Evolutionary conservation across 2,329 filamentous ascomycete species (phyloP).

Genomic region (Fusarium anthophilum): DNA sequence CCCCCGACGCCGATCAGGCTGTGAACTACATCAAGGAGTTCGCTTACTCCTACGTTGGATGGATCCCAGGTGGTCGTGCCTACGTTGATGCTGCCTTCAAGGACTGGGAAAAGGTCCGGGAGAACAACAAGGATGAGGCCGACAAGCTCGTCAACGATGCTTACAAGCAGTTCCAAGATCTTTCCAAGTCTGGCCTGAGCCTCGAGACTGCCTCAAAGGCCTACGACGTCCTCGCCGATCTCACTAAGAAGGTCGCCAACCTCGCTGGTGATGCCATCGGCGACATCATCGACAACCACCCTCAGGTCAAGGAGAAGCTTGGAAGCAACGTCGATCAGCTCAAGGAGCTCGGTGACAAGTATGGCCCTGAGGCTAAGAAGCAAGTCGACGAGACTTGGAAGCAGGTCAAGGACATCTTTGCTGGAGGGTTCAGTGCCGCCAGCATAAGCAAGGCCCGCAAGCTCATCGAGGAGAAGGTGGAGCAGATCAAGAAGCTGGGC

Average conservation of each 20-base stretch:
- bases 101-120: constrained; percentile 73
- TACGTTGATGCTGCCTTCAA: constrained; percentile 77
- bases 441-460: constrained; percentile 66
- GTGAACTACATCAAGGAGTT: constrained; percentile 72
- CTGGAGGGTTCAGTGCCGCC: constrained; percentile 65
- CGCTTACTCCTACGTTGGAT: constrained; percentile 73
- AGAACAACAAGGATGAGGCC: constrained; percentile 75
- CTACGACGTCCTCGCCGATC: constrained; percentile 70
- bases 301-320: constrained; percentile 75
- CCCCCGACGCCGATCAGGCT: constrained; percentile 74
- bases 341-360: constrained; percentile 73
- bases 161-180: constrained; percentile 72
- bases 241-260: constrained; percentile 66
- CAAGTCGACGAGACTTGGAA: constrained; percentile 76
- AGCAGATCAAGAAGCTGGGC: constrained; percentile 72
- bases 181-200: constrained; percentile 68
- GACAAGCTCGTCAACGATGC: constrained; percentile 73
- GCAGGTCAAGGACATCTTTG: constrained; percentile 71
- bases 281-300: constrained; percentile 78
- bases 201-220: constrained; percentile 69
- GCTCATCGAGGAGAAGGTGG: constrained; percentile 74
- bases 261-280: constrained; percentile 70
- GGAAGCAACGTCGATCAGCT: constrained; percentile 74
- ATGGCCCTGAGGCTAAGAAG: constrained; percentile 81
- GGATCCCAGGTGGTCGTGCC: constrained; percentile 74